These are phyloP conservation scores for Brachypodium distachyon DNA, from an alignment of 202 grass and related monocot species.

Conservation along the genomic window DNA sequence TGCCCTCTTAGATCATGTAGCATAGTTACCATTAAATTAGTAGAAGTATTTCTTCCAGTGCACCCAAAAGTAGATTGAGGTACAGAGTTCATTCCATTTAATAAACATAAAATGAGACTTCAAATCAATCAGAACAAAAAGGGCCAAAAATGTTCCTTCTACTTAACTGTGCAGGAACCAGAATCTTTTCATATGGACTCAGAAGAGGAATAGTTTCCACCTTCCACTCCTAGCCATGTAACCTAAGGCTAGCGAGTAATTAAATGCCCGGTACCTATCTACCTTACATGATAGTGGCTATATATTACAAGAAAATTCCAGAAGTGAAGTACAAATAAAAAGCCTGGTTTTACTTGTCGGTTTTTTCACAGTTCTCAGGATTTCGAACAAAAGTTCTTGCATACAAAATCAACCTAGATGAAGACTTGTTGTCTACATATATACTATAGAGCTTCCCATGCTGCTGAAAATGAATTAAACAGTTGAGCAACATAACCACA, in stretches of 20 bases:
- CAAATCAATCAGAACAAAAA: background rate
- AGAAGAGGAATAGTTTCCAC: slow-evolving; percentile 8
- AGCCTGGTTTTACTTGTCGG: background rate
- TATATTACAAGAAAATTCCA: background rate
- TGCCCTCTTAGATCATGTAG: background rate
- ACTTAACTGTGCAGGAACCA: slow-evolving; percentile 15
- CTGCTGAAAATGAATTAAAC: background rate
- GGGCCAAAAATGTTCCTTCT: background rate
- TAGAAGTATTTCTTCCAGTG: background rate
- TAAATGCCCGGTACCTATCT: background rate
- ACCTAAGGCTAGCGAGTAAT: background rate
- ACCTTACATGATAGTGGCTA: background rate
- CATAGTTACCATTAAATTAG: background rate
- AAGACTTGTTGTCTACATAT: background rate
- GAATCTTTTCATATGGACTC: slow-evolving; percentile 4
- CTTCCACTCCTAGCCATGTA: background rate
- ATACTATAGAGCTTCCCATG: background rate
- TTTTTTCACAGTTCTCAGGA: background rate
- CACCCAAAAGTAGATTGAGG: background rate
- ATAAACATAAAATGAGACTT: background rate
- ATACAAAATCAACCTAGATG: background rate
- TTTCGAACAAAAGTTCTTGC: background rate
- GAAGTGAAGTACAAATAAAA: background rate
- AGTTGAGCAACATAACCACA: background rate
- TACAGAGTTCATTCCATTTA: background rate